Percentiles rank a stretch among this genome's conserved stretches.
These are phyloP conservation scores for Brachypodium distachyon DNA, from an alignment of 202 grass and related monocot genomes.

Conservation along the genomic window DNA sequence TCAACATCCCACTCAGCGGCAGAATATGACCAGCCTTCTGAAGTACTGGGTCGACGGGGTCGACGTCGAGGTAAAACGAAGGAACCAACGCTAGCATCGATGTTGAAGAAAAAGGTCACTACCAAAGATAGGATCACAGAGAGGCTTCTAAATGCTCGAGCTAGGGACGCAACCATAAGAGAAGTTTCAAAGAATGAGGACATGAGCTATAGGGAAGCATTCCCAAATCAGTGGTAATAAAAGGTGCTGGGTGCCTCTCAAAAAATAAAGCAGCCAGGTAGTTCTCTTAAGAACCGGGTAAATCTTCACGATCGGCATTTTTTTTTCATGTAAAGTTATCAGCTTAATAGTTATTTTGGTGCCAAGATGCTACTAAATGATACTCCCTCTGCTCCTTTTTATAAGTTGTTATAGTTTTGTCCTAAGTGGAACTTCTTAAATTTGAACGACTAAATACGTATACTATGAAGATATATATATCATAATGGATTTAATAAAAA, in stretches of 20 bases:
- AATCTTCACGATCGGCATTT: not conserved
- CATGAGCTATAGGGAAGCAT: slow-evolving; percentile 69
- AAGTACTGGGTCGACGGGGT: slow-evolving; percentile 8
- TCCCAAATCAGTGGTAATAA: slow-evolving; percentile 74
- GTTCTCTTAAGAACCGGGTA: not conserved
- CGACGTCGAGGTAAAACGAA: slow-evolving; percentile 33
- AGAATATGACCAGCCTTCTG: slow-evolving; percentile 43
- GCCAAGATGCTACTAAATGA: not conserved
- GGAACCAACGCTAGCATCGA: slow-evolving; percentile 63
- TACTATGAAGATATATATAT: too few species aligned
- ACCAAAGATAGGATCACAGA: slow-evolving; percentile 73
- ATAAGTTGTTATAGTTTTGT: not conserved
- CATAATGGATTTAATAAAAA: too few species aligned
- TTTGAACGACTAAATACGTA: too few species aligned
- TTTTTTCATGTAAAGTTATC: not conserved
- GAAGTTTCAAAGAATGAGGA: slow-evolving; percentile 43
- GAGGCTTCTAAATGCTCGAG: slow-evolving; percentile 51
- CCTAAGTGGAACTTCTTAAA: too few species aligned
- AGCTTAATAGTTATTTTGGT: not conserved
- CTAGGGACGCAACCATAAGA: slow-evolving; percentile 42
- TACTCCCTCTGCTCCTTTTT: too few species aligned
- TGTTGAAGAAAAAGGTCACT: slow-evolving; percentile 90
- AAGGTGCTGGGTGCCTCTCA: too few species aligned
- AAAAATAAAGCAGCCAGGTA: not conserved
- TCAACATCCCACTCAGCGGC: slow-evolving; percentile 64